These are phyloP conservation scores for Sporothrix inflata DNA, from an alignment of 2,329 filamentous ascomycete genomes.

Conservation along the genomic window DNA sequence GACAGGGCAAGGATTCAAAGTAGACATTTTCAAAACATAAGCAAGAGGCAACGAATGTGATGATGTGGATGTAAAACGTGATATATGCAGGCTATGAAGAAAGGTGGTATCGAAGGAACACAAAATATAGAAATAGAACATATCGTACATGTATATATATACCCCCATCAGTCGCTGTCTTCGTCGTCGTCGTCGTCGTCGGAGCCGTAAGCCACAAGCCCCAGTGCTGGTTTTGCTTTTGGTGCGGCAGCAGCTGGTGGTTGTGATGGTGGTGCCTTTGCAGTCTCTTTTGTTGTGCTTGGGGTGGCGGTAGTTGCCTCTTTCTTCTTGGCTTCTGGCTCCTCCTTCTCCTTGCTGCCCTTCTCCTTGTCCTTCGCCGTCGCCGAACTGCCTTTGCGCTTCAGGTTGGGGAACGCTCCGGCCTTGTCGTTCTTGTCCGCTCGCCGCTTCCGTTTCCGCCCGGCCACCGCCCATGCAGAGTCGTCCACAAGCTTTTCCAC, in stretches of 20 bases:
- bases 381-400: conserved; percentile 28
- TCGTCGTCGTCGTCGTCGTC: conserved; percentile 41
- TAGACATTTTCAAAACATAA: not conserved
- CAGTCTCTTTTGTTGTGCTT: conserved; percentile 28
- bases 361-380: conserved; percentile 37
- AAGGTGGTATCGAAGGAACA: not conserved
- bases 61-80: not conserved
- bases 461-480: conserved; percentile 23
- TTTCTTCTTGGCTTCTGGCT: not conserved
- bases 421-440: conserved; percentile 18
- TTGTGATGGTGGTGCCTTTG: conserved; percentile 32
- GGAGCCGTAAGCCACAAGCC: conserved; percentile 61
- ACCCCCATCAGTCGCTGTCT: not conserved
- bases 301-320: not conserved
- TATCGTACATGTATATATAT: not conserved
- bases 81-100: not conserved
- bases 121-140: not conserved
- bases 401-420: conserved; percentile 32
- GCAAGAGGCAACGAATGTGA: not conserved
- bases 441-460: conserved; percentile 34
- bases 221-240: conserved; percentile 41
- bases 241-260: not conserved
- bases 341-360: conserved; percentile 28
- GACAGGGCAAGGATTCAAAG: not conserved
- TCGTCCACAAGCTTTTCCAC: conserved; percentile 1